Conservation (phyloP, 2,329 filamentous ascomycete genomes). For the Chaetomiaceae sp. region DNA sequence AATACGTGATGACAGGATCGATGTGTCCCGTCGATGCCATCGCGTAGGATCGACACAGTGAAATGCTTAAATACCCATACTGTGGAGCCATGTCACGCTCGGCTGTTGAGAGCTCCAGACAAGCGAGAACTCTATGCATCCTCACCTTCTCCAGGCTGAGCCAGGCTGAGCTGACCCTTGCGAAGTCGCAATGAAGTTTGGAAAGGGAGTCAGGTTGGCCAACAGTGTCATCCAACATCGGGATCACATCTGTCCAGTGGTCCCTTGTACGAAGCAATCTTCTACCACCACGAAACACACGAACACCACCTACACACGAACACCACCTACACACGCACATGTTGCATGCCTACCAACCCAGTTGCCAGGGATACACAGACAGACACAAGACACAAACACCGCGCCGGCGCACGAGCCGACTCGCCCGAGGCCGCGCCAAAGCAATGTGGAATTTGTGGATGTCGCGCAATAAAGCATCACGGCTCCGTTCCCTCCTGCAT, state of each 20-base stretch:
- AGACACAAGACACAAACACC: too few relatives aligned
- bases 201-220: neutral
- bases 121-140: too few relatives aligned
- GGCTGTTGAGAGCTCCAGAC: neutral
- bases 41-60: neutral
- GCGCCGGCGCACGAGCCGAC: too few relatives aligned
- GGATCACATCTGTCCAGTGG: neutral
- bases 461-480: too few relatives aligned
- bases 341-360: too few relatives aligned
- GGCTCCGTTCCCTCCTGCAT: too few relatives aligned
- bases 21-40: neutral
- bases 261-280: neutral
- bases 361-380: too few relatives aligned
- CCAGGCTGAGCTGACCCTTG: neutral
- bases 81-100: neutral
- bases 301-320: too few relatives aligned
- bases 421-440: too few relatives aligned
- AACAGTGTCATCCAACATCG: neutral
- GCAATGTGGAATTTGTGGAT: too few relatives aligned
- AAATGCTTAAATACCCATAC: neutral
- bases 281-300: neutral
- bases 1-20: neutral
- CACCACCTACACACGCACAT: too few relatives aligned
- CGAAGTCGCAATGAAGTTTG: neutral
- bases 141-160: neutral